Evolutionary conservation across 2,329 filamentous ascomycete genomes (phyloP).

Genomic region (Fusarium sterilihyphosum): DNA sequence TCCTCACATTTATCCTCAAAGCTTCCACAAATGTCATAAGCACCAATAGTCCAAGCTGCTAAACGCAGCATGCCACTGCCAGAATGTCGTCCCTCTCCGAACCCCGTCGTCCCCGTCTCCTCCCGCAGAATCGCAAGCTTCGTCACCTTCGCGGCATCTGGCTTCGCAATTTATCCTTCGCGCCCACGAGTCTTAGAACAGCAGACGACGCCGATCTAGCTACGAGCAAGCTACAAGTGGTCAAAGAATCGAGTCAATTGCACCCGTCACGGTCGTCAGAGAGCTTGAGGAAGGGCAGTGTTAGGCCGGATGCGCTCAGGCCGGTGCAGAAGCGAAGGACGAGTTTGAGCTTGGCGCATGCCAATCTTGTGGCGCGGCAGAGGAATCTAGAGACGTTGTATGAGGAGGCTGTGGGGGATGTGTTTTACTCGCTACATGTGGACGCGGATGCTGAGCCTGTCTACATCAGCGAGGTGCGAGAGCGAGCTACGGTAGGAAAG

Average conservation of each 20-base stretch:
- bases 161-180: slow-evolving; percentile 83
- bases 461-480: slow-evolving; percentile 87
- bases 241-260: slow-evolving; percentile 59
- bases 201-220: slow-evolving; percentile 83
- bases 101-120: slow-evolving; percentile 60
- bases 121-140: slow-evolving; percentile 84
- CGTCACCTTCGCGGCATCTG: slow-evolving; percentile 89
- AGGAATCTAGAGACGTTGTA: slow-evolving; percentile 79
- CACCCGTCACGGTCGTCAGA: slow-evolving; percentile 67
- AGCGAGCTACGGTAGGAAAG: slow-evolving; percentile 72
- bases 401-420: slow-evolving; percentile 79
- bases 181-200: slow-evolving; percentile 66
- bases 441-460: slow-evolving; percentile 73
- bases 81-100: slow-evolving; percentile 51
- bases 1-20: background rate
- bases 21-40: slow-evolving; percentile 34
- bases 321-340: slow-evolving; percentile 53
- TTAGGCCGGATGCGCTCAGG: slow-evolving; percentile 51
- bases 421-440: slow-evolving; percentile 87
- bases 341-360: slow-evolving; percentile 60
- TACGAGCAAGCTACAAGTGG: slow-evolving; percentile 70
- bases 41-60: slow-evolving; percentile 17
- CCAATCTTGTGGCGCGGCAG: slow-evolving; percentile 67
- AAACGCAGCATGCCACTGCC: slow-evolving; percentile 30
- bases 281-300: slow-evolving; percentile 53